These are phyloP conservation scores for Malassezia sympodialis DNA, from an alignment of 1,284 basidiomycete species.

Conservation along the genomic window DNA sequence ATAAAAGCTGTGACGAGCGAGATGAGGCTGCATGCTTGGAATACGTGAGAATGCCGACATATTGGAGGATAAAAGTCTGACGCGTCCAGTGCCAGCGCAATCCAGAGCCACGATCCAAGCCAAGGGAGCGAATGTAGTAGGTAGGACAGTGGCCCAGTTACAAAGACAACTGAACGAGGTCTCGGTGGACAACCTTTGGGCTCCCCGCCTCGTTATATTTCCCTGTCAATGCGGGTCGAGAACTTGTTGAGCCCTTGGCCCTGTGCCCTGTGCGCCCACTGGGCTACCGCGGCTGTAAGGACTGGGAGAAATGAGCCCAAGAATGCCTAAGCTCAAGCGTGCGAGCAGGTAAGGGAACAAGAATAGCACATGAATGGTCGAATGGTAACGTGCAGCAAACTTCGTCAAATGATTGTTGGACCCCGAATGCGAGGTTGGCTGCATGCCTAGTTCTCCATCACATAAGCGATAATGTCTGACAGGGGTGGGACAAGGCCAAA, in stretches of 20 bases:
- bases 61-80: background rate
- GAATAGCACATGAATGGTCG: conserved; percentile 2
- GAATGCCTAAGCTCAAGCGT: conserved; percentile 8
- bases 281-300: background rate
- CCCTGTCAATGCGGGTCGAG: background rate
- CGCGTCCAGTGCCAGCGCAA: background rate
- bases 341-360: conserved; percentile 4
- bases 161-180: background rate
- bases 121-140: conserved; percentile 4
- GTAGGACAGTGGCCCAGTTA: background rate
- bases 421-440: background rate
- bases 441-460: background rate
- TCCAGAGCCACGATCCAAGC: background rate
- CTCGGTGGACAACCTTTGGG: background rate
- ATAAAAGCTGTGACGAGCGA: conserved; percentile 16
- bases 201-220: background rate
- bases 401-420: background rate
- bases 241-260: background rate
- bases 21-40: background rate
- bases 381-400: background rate
- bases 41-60: background rate
- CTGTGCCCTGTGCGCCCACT: background rate
- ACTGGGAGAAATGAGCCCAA: background rate
- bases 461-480: background rate
- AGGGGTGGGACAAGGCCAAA: background rate